Evolutionary conservation across 345 rosid genomes (phyloP), one percentile per base, ranked within the genome.

Genomic region (Acer yangbiense): DNA sequence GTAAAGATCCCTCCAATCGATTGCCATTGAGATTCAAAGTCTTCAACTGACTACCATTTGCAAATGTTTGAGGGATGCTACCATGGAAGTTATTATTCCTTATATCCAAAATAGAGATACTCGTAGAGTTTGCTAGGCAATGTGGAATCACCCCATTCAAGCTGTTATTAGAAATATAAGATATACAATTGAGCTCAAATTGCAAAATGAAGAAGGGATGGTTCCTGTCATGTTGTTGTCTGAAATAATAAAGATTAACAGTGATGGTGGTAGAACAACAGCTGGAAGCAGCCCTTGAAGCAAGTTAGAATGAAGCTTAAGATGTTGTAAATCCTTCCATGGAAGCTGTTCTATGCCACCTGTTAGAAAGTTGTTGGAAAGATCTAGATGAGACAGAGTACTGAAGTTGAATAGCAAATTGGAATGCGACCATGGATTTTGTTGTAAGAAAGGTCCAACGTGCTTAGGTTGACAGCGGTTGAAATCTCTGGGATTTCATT

Each of bases 1-100:
- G 83, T 9, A 85, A 35, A 3, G 11, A 57, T 16, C 87, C 87
- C 55, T 66, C 74, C 3, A 83, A 72, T 2, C 35, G 29, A 55
- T 83, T 83, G 2, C 58, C 74, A 54, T 54, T 54, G 5, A 54
- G 58, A 4, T 52, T 75, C 17, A 81, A 75, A 18, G 46, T 77
- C 3, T 5, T 44, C n/a, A 77, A 27, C 2, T 0, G 23, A 23
- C 27, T 13, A 3, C 41, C 41, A 63, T 63, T 50, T 5, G 7
- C 0, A 46, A 75, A 81, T 61, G 23, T 16, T 46, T 25, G 68
- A 12, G 82, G 74, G 17, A 83, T 75, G 6, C 3, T 41, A 17
- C 86, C 82, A 0, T 25, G 20, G 9, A 83, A 39, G 32, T 25
- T 61, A 41, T 81, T 83, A 13, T 0, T 68, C 62, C 69, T 27